These are phyloP conservation scores for Pezicula carpinea DNA, from an alignment of 2,329 filamentous ascomycete species.

Conservation along the genomic window DNA sequence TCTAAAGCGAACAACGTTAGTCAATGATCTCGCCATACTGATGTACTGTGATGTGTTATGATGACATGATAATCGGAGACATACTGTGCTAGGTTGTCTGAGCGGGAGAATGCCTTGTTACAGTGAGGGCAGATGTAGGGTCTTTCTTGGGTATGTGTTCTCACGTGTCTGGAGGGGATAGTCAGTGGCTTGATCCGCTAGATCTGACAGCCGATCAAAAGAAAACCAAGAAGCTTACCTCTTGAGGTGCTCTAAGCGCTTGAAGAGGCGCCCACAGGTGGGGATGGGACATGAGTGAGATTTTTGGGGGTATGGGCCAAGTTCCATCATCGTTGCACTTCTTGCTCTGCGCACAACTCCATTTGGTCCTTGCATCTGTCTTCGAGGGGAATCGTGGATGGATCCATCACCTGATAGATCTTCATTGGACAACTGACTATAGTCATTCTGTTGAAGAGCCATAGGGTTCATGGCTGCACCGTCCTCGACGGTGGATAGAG, in stretches of 20 bases:
- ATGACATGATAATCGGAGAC: conserved; percentile 33
- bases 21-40: conserved; percentile 7
- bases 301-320: conserved; percentile 94
- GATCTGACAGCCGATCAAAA: conserved; percentile 27
- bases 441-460: conserved; percentile 67
- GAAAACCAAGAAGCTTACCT: conserved; percentile 62
- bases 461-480: conserved; percentile 71
- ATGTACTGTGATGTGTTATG: conserved; percentile 24
- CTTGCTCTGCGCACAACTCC: conserved; percentile 84
- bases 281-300: conserved; percentile 99
- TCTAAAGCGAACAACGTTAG: conserved; percentile 33
- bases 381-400: conserved; percentile 54
- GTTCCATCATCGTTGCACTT: conserved; percentile 93
- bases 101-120: conserved; percentile 97
- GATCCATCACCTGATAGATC: conserved; percentile 56
- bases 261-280: conserved; percentile 94
- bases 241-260: conserved; percentile 98
- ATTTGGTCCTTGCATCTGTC: conserved; percentile 65
- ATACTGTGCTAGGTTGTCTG: conserved; percentile 98
- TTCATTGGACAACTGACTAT: conserved; percentile 56
- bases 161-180: conserved; percentile 74
- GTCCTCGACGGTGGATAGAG: conserved; percentile 77
- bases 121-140: conserved; percentile 97
- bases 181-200: conserved; percentile 41
- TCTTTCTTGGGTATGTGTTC: conserved; percentile 98